Percentiles rank a stretch among this genome's conserved stretches.
Evolutionary conservation across 1,284 basidiomycete genomes (phyloP).

Genomic region (Heterobasidion annosum): DNA sequence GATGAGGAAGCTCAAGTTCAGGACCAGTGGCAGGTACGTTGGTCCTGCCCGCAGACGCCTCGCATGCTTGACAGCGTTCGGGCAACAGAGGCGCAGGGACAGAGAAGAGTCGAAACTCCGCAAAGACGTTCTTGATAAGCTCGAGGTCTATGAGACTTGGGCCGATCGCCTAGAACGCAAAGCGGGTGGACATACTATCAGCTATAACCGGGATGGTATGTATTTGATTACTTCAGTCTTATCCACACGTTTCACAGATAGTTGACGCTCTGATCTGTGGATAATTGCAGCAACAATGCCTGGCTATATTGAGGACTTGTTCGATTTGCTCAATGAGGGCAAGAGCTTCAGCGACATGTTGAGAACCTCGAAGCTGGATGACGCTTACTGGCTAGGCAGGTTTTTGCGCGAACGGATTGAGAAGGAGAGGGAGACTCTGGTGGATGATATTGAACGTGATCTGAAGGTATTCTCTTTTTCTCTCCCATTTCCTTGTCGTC

Average conservation of each 20-base stretch:
- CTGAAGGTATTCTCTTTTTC: constrained; percentile 37
- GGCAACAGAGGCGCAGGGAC: constrained; percentile 40
- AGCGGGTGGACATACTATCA: constrained; percentile 30
- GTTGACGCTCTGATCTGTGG: not conserved
- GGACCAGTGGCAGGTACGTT: constrained; percentile 64
- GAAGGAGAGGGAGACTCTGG: constrained; percentile 39
- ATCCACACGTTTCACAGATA: too few species aligned
- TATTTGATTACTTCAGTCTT: not conserved
- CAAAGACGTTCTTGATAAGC: constrained; percentile 43
- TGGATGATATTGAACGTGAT: constrained; percentile 60
- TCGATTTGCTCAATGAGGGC: constrained; percentile 54
- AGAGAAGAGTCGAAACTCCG: constrained; percentile 44
- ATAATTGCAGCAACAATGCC: constrained; percentile 18
- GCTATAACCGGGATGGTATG: constrained; percentile 35
- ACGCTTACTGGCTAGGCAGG: constrained; percentile 57
- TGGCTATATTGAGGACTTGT: constrained; percentile 53
- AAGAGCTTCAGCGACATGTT: constrained; percentile 19
- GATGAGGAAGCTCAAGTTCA: constrained; percentile 57
- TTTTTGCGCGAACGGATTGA: constrained; percentile 44
- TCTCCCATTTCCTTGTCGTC: not conserved
- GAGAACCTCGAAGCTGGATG: constrained; percentile 27
- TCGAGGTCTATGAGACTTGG: constrained; percentile 37
- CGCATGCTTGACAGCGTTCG: not conserved
- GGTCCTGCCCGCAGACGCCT: not conserved
- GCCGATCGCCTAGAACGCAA: constrained; percentile 49